Evolutionary conservation across 192 early-diverging fungal species (phyloP).

Genomic region (Cladochytrium replicatum): DNA sequence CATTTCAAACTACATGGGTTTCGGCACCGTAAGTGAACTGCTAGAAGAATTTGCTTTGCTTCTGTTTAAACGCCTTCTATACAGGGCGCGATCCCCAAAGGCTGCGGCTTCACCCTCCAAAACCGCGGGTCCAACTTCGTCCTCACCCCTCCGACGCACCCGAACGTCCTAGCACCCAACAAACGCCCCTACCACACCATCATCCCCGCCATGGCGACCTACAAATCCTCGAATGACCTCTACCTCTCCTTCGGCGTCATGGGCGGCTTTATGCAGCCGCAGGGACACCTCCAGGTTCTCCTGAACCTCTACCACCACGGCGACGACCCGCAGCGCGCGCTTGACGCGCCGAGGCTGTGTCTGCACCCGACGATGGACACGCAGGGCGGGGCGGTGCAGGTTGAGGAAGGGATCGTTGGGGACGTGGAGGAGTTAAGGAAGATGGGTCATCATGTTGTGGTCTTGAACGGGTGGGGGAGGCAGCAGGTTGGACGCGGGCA

Average conservation of each 20-base stretch:
- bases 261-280: slow-evolving; percentile 76
- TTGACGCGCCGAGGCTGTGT: slow-evolving; percentile 62
- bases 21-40: background rate
- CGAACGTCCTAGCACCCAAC: slow-evolving; percentile 52
- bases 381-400: slow-evolving; percentile 25
- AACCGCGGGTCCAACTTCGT: slow-evolving; percentile 59
- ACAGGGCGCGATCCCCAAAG: slow-evolving; percentile 10
- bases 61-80: slow-evolving; percentile 27
- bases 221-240: slow-evolving; percentile 15
- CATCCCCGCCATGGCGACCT: slow-evolving; percentile 58
- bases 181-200: slow-evolving; percentile 79
- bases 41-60: background rate
- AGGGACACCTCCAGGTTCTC: slow-evolving; percentile 74
- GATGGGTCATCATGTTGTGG: slow-evolving; percentile 49
- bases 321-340: slow-evolving; percentile 49
- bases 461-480: slow-evolving; percentile 32
- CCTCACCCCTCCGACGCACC: slow-evolving; percentile 38
- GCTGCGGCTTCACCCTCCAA: slow-evolving; percentile 59
- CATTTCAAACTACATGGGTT: background rate
- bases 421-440: slow-evolving; percentile 29
- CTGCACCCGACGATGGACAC: slow-evolving; percentile 27
- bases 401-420: slow-evolving; percentile 53
- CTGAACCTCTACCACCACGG: slow-evolving; percentile 51
- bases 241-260: slow-evolving; percentile 48
- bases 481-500: slow-evolving; percentile 66